phyloP scores from a whole-genome alignment of 768 basidiomycete genomes.

The Macrocybe gigantea region DNA sequence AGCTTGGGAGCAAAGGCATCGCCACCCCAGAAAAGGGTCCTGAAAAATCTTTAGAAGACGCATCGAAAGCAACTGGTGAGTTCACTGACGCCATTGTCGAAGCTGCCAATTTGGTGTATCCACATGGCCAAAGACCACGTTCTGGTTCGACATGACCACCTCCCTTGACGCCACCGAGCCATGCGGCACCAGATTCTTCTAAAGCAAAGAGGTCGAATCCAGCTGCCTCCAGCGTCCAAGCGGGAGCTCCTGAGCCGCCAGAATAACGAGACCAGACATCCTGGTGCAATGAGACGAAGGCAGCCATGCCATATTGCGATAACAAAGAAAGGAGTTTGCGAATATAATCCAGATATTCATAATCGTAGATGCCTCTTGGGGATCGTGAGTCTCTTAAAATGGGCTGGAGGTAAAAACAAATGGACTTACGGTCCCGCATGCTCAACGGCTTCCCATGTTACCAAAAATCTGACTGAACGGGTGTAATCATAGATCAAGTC shows the following conservation, averaged over 20 bases:
- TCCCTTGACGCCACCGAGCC: conserved; percentile 74
- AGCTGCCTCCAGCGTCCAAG: conserved; percentile 85
- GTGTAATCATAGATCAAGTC: neutral
- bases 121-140: conserved; percentile 86
- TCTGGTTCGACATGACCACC: conserved; percentile 74
- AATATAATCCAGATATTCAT: conserved; percentile 77
- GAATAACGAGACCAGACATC: conserved; percentile 95
- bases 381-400: conserved; percentile 2
- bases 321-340: conserved; percentile 60
- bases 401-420: neutral
- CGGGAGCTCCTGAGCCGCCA: conserved; percentile 94
- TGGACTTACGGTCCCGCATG: conserved; percentile 82
- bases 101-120: conserved; percentile 90
- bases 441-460: conserved; percentile 97
- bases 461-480: conserved; percentile 73
- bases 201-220: conserved; percentile 82
- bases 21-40: conserved; percentile 93
- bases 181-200: conserved; percentile 82
- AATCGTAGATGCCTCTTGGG: conserved; percentile 76
- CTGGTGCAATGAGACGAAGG: conserved; percentile 83
- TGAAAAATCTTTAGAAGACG: conserved; percentile 18
- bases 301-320: conserved; percentile 65
- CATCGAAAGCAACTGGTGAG: neutral
- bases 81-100: conserved; percentile 81
- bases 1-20: conserved; percentile 80